Evolutionary conservation across 1,139 yeast genomes (phyloP), one percentile per base, ranked within the genome.

Genomic region (Suhomyces guaymorum): DNA sequence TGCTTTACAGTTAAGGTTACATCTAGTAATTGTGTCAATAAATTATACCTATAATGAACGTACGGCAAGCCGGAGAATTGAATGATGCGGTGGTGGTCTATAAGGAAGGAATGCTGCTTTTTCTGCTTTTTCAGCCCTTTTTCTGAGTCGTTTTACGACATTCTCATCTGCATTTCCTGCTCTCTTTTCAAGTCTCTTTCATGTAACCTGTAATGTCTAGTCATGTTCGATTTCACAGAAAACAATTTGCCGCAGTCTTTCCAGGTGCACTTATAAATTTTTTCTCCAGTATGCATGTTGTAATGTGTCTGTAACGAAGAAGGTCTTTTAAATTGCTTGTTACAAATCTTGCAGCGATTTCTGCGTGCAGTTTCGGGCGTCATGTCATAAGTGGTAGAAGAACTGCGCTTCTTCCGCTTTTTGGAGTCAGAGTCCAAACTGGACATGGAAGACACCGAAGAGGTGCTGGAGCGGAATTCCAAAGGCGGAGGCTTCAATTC

Each of bases 211-310:
- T 74, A 74, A 57, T 88, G 96, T 46, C 96, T 67, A 7, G 87
- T 73, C 80, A 88, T 77, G 57, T 88, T 88, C 19, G 89, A 80
- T 42, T 86, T 78, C 12, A 88, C 96, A 19, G 81, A 74, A 57
- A 88, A 88, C n/a, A 70, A 52, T 44, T 83, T 76, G 1, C 80
- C 82, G 59, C 96, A 88, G 16, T 73, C 74, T 1, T 63, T 65
- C 73, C 80, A 77, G 8, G 75, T 75, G 54, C 96, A 88, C 41
- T 62, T 63, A 61, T 75, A 85, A 16, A 92, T 87, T 57, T 84
- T 85, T 52, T 84, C 92, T 4, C 96, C 96, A 0, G 96, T 86
- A 55, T 88, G 96, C 3, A 88, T 80, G 55, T 84, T 82, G 60
- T 77, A 72, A 60, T 88, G 96, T 4, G 92, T 86, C 49, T 79